These are phyloP conservation scores for Nelumbo lutea DNA, from an alignment of 164 flowering plant species.

Conservation along the genomic window DNA sequence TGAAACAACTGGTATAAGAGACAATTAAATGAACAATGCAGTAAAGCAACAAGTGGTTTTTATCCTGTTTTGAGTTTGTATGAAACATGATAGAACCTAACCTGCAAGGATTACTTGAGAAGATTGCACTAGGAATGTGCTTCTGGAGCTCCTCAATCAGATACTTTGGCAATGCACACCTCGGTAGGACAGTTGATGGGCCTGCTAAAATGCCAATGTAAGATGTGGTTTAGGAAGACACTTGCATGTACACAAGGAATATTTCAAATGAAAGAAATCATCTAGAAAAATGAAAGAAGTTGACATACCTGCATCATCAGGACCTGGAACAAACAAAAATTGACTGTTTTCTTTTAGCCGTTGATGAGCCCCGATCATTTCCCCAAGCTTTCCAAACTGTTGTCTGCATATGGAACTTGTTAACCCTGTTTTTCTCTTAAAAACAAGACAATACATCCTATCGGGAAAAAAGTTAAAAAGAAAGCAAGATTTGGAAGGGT, in stretches of 20 bases:
- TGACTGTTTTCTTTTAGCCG: slow-evolving; percentile 65
- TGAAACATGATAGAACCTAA: slow-evolving; percentile 13
- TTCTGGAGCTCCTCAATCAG: slow-evolving; percentile 71
- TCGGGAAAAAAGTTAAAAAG: neutral
- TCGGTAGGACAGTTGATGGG: slow-evolving; percentile 82
- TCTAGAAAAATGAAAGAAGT: neutral
- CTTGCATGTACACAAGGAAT: neutral
- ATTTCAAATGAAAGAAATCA: neutral
- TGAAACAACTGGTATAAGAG: too few species aligned
- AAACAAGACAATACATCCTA: neutral
- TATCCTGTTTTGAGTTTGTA: neutral
- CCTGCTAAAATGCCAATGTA: slow-evolving; percentile 36
- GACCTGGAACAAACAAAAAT: slow-evolving; percentile 93
- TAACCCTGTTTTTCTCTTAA: neutral
- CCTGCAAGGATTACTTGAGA: slow-evolving; percentile 96
- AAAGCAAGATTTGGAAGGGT: neutral
- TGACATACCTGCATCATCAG: slow-evolving; percentile 80
- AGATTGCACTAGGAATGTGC: slow-evolving; percentile 66
- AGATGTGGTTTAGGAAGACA: slow-evolving; percentile 1
- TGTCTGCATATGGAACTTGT: slow-evolving; percentile 38
- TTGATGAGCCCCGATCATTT: slow-evolving; percentile 70
- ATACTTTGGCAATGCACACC: slow-evolving; percentile 73
- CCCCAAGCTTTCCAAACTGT: slow-evolving; percentile 84
- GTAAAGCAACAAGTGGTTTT: neutral
- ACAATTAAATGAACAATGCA: neutral